phyloP scores from a whole-genome alignment of 371 early-diverging fungal species.

The Syncephalastrum contaminatum region DNA sequence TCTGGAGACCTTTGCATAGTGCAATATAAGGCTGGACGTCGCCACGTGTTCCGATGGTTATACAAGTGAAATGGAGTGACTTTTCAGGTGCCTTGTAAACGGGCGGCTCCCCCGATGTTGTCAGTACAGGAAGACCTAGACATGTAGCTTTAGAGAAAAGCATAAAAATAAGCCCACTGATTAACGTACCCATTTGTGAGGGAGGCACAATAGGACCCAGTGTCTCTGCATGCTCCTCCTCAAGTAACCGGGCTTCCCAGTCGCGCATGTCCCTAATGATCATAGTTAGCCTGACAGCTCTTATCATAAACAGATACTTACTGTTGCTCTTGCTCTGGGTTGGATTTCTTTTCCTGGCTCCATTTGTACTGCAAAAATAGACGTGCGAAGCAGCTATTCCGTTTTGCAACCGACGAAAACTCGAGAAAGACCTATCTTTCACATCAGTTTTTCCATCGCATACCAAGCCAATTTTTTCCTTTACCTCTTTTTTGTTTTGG shows the following conservation, averaged over 20 bases:
- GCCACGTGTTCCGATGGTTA: conserved; percentile 86
- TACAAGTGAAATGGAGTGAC: conserved; percentile 71
- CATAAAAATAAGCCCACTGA: background rate
- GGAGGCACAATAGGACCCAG: conserved; percentile 6
- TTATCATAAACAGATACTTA: background rate
- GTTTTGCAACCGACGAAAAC: conserved; percentile 36
- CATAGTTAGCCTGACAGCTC: background rate
- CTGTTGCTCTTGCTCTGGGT: conserved; percentile 13
- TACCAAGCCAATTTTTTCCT: conserved; percentile 8
- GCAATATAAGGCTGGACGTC: conserved; percentile 89
- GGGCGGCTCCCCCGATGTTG: conserved; percentile 10
- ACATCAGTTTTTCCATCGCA: conserved; percentile 8
- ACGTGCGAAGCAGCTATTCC: conserved; percentile 46
- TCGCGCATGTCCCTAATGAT: conserved; percentile 18
- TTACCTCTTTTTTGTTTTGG: conserved; percentile 33
- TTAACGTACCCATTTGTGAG: background rate
- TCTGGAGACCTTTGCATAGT: conserved; percentile 71
- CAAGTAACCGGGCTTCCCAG: conserved; percentile 34
- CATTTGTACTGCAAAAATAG: conserved; percentile 32
- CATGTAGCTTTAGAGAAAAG: background rate
- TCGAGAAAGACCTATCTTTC: conserved; percentile 41
- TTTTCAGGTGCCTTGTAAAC: conserved; percentile 26
- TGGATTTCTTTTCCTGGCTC: conserved; percentile 6
- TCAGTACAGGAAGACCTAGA: conserved; percentile 20
- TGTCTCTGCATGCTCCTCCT: conserved; percentile 18